Evolutionary conservation across 164 flowering plant genomes (phyloP), one percentile per base, ranked within the genome.

Genomic region (Chimonanthus salicifolius): DNA sequence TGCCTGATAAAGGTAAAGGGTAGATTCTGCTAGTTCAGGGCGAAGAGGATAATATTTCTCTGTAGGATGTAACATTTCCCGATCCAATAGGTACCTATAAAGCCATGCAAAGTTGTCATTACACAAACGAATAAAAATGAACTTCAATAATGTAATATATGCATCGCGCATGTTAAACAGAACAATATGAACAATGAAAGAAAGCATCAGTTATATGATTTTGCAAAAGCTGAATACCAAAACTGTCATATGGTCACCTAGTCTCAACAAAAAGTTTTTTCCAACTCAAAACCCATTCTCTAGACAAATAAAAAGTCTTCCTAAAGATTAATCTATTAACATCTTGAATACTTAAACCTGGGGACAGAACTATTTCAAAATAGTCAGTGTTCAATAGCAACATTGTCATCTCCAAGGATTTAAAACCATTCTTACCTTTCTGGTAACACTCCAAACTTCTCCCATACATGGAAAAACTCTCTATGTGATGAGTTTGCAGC

Each of bases 21-120:
- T 94, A 68, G 99, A 96, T 79, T 96, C 98, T 50, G 97, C 99
- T 65, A 96, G 88, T 79, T 96, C 99, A 49, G 99, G 99, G 46
- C 99, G 97, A 78, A 96, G 74, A 67, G 99, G 98, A 82, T 96
- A 96, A 79, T 96, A 96, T 77, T 90, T 96, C 78, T 96, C 99
- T 1, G 99, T 94, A 62, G 99, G 98, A 85, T 96, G 99, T 80
- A 96, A 47, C 88, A 91, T 89, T 80, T 85, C 97, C 83, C 88
- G 92, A 76, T 96, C 98, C 80, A 94, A 81, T 83, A 96, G 83
- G 76, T 96, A 96, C 88, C 99, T 92, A 47, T 67, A 74, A 47
- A 13, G 68, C 15, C 49, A 71, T 63, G 66, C 44, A 18, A 21
- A 54, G 60, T 54, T 4, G 5, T 54, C 16, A 54, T n/a, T 4